phyloP scores from a whole-genome alignment of 176 grass and related monocot genomes.

The Eragrostis nindensis region DNA sequence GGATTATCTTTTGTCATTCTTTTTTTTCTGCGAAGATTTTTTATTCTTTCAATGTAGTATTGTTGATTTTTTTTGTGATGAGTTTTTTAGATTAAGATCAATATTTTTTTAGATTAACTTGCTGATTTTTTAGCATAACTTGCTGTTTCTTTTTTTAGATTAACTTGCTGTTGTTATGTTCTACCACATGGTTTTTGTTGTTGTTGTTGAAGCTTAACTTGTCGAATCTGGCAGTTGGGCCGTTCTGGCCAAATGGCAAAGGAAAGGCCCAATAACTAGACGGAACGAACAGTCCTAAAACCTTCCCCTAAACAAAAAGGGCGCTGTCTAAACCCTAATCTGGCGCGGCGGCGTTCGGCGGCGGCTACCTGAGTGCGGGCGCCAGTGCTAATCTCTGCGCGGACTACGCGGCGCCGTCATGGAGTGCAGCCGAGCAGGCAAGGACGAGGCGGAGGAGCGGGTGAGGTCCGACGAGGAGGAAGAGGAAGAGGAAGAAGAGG shows the following conservation, averaged over 20 bases:
- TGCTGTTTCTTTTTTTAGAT: too few species aligned
- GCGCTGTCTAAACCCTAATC: conserved; percentile 8
- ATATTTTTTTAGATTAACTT: too few species aligned
- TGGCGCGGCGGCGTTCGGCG: neutral
- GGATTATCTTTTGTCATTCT: too few species aligned
- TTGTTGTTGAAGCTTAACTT: too few species aligned
- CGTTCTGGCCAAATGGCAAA: neutral
- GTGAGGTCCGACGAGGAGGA: conserved; percentile 29
- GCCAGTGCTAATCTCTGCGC: neutral
- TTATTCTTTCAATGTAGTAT: too few species aligned
- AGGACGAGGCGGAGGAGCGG: conserved; percentile 2
- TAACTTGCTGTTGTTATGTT: too few species aligned
- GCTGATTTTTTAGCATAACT: too few species aligned
- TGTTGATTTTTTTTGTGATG: too few species aligned
- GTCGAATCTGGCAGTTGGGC: too few species aligned
- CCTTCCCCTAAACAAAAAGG: neutral
- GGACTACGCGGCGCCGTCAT: neutral
- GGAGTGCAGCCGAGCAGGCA: neutral
- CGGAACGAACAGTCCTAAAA: neutral
- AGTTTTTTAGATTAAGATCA: too few species aligned
- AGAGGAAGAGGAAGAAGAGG: conserved; percentile 46
- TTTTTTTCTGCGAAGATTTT: too few species aligned
- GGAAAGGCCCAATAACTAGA: neutral
- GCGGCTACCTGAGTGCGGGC: neutral
- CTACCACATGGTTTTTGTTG: too few species aligned